Percentiles rank a stretch among this genome's conserved stretches.
Conservation (phyloP, 1,284 basidiomycete genomes). For the Sanghuangporus sanghuang region DNA sequence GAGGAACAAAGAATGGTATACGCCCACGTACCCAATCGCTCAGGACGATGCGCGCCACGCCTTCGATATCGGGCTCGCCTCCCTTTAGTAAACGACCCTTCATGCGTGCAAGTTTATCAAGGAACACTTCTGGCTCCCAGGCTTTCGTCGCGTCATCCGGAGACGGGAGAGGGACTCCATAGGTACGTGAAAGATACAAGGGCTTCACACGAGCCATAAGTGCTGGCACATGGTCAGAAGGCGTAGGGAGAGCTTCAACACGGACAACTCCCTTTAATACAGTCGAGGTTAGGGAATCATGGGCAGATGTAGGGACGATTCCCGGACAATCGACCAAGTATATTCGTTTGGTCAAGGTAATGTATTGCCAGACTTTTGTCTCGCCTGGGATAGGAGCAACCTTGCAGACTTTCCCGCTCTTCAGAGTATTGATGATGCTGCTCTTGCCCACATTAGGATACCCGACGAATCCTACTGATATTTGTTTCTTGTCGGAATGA, state of each 20-base stretch:
- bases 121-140: slow-evolving; percentile 78
- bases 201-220: slow-evolving; percentile 90
- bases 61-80: slow-evolving; percentile 91
- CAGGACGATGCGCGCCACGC: slow-evolving; percentile 91
- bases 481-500: slow-evolving; percentile 99
- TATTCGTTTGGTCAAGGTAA: slow-evolving; percentile 91
- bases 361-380: slow-evolving; percentile 99
- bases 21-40: slow-evolving; percentile 98
- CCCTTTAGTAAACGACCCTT: slow-evolving; percentile 91
- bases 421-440: slow-evolving; percentile 97
- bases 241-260: slow-evolving; percentile 91
- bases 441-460: slow-evolving; percentile 99
- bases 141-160: slow-evolving; percentile 39
- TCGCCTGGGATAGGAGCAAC: slow-evolving; percentile 98
- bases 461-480: slow-evolving; percentile 96
- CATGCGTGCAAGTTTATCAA: slow-evolving; percentile 85
- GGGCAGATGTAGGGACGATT: slow-evolving; percentile 91
- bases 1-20: slow-evolving; percentile 84
- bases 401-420: slow-evolving; percentile 96
- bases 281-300: slow-evolving; percentile 87
- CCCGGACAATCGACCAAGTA: slow-evolving; percentile 99
- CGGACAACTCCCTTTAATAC: slow-evolving; percentile 97
- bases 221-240: slow-evolving; percentile 89
- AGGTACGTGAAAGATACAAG: slow-evolving; percentile 90
- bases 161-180: slow-evolving; percentile 69